A percentile compares a stretch with the other conserved stretches of the same genome.
These are phyloP conservation scores for Biscogniauxia mediterranea DNA, from an alignment of 2,329 filamentous ascomycete species.

Conservation along the genomic window DNA sequence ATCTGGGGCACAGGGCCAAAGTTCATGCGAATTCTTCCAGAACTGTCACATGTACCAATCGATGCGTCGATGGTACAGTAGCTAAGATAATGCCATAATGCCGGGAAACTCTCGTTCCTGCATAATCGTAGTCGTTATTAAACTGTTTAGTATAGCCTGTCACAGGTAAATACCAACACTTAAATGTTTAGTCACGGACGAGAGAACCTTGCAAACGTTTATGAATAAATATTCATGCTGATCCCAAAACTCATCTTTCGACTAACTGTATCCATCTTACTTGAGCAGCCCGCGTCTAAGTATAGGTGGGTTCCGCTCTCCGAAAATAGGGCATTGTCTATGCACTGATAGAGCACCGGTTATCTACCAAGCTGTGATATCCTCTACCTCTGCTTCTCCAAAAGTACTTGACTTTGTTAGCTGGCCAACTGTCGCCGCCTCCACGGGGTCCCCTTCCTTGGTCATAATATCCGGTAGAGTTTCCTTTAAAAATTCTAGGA, in stretches of 20 bases:
- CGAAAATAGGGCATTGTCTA: neutral
- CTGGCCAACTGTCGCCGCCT: conserved; percentile 53
- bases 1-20: neutral
- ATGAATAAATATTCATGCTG: no score
- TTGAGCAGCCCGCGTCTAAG: no score
- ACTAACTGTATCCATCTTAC: no score
- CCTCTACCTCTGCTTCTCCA: conserved; percentile 92
- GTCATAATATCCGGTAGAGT: conserved; percentile 87
- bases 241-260: no score
- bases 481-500: conserved; percentile 79
- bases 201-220: no score
- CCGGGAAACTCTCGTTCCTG: neutral
- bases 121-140: neutral
- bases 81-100: neutral
- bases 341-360: neutral
- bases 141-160: neutral
- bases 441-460: conserved; percentile 47
- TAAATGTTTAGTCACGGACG: no score
- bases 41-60: neutral
- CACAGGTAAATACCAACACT: no score
- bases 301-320: neutral
- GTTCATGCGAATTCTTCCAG: neutral
- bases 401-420: conserved; percentile 87
- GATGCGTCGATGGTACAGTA: neutral
- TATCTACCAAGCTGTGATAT: conserved; percentile 87